Base-by-base conservation (phyloP, 139 green algal species). In the Chlamydomonas asymmetrica region DNA sequence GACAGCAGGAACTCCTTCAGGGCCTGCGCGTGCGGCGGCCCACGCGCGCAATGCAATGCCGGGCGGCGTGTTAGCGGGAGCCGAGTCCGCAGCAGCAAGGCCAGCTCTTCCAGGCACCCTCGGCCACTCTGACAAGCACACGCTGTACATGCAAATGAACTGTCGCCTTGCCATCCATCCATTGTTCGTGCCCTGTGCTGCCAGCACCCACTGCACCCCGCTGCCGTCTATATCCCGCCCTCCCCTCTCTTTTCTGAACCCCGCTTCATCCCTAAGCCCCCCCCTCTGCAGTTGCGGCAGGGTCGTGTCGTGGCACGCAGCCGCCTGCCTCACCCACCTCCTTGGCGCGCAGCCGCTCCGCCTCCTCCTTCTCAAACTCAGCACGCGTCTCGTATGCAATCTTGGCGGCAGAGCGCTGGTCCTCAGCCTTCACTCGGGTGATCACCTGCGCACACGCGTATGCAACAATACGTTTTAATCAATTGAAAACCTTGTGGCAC, bases 341-440 rank as follows among this genome's bases (percentile, higher is more conserved):
- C 39, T 82, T 82, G 2, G 71, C 72, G 1, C 8, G 8, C 9
- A 48, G 29, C 3, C 75, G 48, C 39, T 34, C 16, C 38, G 22
- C 66, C 65, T 82, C 81, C 49, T 83, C 81, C 34, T 54, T 48
- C 56, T 77, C 56, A 59, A 85, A 76, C 80, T 85, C 80, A 25
- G 63, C 48, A 37, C 73, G 73, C 23, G 76, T 81, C 43, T 85
- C 80, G 56, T 82, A 79, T 22, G 80, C 74, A 18, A 76, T 79
- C 34, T 74, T 67, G 2, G 80, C 39, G 3, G 80, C 74, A 9
- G 74, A 67, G 9, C 76, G 39, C 22, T 69, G 35, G 31, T 85
- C 80, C 45, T 85, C 80, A 27, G 52, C 61, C 1, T 52, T 37
- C 31, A 68, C 22, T 9, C 66, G 48, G 1, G 71, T 38, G 9